These are phyloP conservation scores for Tremella fuciformis DNA, from an alignment of 768 basidiomycete genomes.

Conservation along the genomic window DNA sequence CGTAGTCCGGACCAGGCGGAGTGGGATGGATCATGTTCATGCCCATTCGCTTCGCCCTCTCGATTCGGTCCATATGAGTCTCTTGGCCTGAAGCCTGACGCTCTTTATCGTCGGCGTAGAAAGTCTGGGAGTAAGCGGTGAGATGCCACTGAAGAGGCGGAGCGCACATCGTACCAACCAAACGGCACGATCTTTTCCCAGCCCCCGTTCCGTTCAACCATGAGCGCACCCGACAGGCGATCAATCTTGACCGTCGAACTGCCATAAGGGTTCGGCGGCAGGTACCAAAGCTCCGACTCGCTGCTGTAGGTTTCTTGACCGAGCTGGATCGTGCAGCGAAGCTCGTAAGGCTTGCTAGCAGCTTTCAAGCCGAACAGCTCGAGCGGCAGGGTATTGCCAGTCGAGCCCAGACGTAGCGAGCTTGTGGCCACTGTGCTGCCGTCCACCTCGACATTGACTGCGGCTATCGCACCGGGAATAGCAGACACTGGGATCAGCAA, in stretches of 20 bases:
- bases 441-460: neutral
- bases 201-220: constrained; percentile 21
- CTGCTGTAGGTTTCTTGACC: constrained; percentile 56
- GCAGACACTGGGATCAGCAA: neutral
- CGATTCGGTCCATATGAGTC: constrained; percentile 12
- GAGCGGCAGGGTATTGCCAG: constrained; percentile 11
- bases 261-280: constrained; percentile 50
- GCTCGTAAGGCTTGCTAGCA: neutral
- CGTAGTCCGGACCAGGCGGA: constrained; percentile 51
- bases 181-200: constrained; percentile 59
- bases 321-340: constrained; percentile 19
- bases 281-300: constrained; percentile 53
- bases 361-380: constrained; percentile 5
- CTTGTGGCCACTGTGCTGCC: neutral
- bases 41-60: constrained; percentile 33
- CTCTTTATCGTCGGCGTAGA: constrained; percentile 10
- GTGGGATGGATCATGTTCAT: constrained; percentile 65
- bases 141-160: constrained; percentile 29
- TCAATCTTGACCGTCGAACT: constrained; percentile 47
- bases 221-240: constrained; percentile 34
- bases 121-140: neutral
- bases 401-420: constrained; percentile 3
- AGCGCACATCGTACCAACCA: constrained; percentile 64
- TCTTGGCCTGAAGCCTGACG: neutral
- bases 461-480: neutral